These are phyloP conservation scores for Phaeosphaeriaceae sp. DNA, from an alignment of 2,329 filamentous ascomycete genomes.

Conservation along the genomic window DNA sequence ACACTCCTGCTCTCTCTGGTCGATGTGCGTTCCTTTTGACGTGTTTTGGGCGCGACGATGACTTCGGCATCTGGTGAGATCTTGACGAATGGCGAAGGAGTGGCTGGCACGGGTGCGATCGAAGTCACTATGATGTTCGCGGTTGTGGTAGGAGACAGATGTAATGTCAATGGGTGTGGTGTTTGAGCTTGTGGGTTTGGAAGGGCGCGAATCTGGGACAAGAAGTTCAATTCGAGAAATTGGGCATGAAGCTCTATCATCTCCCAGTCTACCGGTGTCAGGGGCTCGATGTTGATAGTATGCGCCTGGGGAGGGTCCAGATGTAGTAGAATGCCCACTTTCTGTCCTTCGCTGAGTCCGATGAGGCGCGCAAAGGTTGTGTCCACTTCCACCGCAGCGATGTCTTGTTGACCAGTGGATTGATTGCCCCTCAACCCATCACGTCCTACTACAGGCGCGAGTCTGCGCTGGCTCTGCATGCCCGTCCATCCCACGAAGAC, in stretches of 20 bases:
- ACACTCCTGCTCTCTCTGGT: constrained; percentile 82
- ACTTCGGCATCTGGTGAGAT: constrained; percentile 94
- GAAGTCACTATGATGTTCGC: constrained; percentile 89
- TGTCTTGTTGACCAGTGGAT: constrained; percentile 75
- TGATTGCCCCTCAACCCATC: constrained; percentile 73
- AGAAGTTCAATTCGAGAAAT: constrained; percentile 91
- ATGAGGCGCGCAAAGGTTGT: constrained; percentile 80
- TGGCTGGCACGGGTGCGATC: constrained; percentile 75
- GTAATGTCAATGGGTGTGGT: constrained; percentile 84
- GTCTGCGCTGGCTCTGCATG: constrained; percentile 89
- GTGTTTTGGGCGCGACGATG: constrained; percentile 92
- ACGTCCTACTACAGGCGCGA: constrained; percentile 75
- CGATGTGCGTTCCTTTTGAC: constrained; percentile 71
- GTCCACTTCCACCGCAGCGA: constrained; percentile 84
- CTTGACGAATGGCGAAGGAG: constrained; percentile 82
- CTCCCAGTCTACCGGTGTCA: constrained; percentile 97
- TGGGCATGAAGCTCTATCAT: constrained; percentile 97
- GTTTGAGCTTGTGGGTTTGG: constrained; percentile 77
- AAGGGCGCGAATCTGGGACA: constrained; percentile 90
- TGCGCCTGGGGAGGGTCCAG: constrained; percentile 90
- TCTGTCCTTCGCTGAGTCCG: constrained; percentile 82
- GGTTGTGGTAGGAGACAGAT: constrained; percentile 93
- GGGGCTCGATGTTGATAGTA: constrained; percentile 94
- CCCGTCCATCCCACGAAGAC: constrained; percentile 96
- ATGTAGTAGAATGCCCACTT: constrained; percentile 75